phyloP scores from a whole-genome alignment of 2,329 filamentous ascomycete genomes.

The Sporothrix variecibatus region DNA sequence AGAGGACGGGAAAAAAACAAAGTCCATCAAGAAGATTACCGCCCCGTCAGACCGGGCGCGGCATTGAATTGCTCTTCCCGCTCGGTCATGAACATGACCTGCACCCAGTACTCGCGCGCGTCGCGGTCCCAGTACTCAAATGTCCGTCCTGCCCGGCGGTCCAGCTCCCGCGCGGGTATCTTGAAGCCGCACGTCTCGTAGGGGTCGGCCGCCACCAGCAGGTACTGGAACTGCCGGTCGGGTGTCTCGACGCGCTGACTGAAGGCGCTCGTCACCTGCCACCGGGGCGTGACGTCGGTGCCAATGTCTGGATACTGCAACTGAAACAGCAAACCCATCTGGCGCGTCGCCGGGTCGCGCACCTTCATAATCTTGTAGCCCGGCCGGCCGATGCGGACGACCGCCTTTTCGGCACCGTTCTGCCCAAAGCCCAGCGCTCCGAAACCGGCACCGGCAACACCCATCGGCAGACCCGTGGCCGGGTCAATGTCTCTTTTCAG shows the following conservation, averaged over 20 bases:
- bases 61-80: conserved; percentile 84
- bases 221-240: conserved; percentile 91
- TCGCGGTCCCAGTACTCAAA: conserved; percentile 97
- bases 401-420: conserved; percentile 66
- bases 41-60: conserved; percentile 54
- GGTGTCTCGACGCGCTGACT: conserved; percentile 94
- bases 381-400: conserved; percentile 92
- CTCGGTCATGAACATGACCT: conserved; percentile 98
- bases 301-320: conserved; percentile 92
- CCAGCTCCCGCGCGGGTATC: conserved; percentile 88
- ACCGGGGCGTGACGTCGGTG: conserved; percentile 72
- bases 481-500: conserved; percentile 67
- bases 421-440: conserved; percentile 50
- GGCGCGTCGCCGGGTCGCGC: conserved; percentile 81
- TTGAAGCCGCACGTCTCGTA: conserved; percentile 99
- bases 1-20: background rate
- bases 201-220: conserved; percentile 92
- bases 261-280: conserved; percentile 97
- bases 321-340: conserved; percentile 92
- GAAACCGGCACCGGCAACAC: conserved; percentile 72
- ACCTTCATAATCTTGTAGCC: conserved; percentile 99
- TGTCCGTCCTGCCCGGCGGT: conserved; percentile 82
- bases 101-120: conserved; percentile 95
- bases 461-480: conserved; percentile 69
- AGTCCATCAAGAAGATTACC: background rate